These are phyloP conservation scores for Neurospora sp. DNA, from an alignment of 2,329 filamentous ascomycete genomes.

Conservation along the genomic window DNA sequence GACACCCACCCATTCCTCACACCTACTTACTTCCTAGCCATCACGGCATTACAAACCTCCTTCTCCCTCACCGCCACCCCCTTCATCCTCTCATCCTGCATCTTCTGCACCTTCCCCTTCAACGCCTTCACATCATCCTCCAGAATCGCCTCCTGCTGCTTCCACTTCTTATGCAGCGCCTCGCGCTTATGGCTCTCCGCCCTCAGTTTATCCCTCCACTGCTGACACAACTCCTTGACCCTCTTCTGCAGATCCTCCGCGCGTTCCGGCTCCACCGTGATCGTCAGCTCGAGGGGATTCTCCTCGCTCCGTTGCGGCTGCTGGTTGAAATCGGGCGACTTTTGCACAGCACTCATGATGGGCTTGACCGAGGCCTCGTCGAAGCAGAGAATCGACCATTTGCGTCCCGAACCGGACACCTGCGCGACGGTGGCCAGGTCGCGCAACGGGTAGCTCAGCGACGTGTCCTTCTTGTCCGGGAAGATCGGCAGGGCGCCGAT, in stretches of 20 bases:
- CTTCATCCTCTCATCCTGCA: conserved; percentile 44
- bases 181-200: conserved; percentile 37
- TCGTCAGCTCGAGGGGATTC: conserved; percentile 48
- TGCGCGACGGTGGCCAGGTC: conserved; percentile 47
- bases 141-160: conserved; percentile 31
- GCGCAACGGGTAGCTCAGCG: conserved; percentile 35
- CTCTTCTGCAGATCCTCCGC: conserved; percentile 35
- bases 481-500: conserved; percentile 35
- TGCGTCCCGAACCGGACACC: conserved; percentile 30
- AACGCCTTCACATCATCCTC: conserved; percentile 32
- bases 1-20: no score
- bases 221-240: conserved; percentile 36
- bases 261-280: conserved; percentile 42
- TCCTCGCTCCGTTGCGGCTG: conserved; percentile 48
- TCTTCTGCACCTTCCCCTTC: conserved; percentile 38
- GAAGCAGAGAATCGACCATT: conserved; percentile 28
- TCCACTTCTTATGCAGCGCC: conserved; percentile 40
- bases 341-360: conserved; percentile 45
- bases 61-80: conserved; percentile 41
- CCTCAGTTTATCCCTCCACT: conserved; percentile 41
- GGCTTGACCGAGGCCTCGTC: conserved; percentile 38
- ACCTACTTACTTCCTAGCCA: conserved; percentile 1
- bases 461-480: conserved; percentile 21
- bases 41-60: conserved; percentile 30
- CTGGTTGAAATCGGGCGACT: conserved; percentile 46